Base-by-base conservation (phyloP, 352 stramenopile species). In the Aphanomyces invadans region DNA sequence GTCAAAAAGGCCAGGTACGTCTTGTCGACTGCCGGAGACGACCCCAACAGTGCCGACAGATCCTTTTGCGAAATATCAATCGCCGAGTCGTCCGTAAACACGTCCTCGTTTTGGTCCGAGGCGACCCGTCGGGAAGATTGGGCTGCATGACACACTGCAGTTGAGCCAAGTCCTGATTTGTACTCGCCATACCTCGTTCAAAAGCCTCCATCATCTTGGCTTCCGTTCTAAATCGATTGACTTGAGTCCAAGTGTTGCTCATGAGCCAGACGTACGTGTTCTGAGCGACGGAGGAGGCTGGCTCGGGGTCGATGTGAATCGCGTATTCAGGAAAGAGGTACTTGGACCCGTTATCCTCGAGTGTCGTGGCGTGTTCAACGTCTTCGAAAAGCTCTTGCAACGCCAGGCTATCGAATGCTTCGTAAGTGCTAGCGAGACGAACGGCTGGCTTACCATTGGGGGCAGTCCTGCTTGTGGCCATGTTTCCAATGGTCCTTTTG, bases 1-100 rank as follows among this genome's bases (percentile, higher is more conserved):
- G 81, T 91, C 26, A 93, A 80, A 70, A 95, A 93, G 28, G 74
- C 75, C 42, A 92, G 76, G 68, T 92, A 92, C 52, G 83, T 71
- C 63, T 86, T 80, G 70, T 94, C 85, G 39, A 92, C 81, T 12
- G 87, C 72, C 49, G 46, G 19, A 17, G 70, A 74, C 0, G 69
- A 83, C 29, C 83, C 83, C 0, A 90, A 69, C 19, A 83, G 74
- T 28, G 89, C 77, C 61, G 90, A 89, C 33, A 95, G 62, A 32
- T 92, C 86, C 19, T 73, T 82, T 62, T 92, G 83, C 25, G 82
- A 80, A 29, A 94, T 72, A 56, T 89, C 80, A 51, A 93, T 80
- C 42, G 79, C 82, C 69, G 79, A 85, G 32, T 89, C 79, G 31
- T 89, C 81, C n/a, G 74, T 75, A 31, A 89, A 87, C 38, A 73